Evolutionary conservation across 2,329 filamentous ascomycete species (phyloP), one percentile per base, ranked within the genome.

Genomic region (Corinectria fuckeliana): DNA sequence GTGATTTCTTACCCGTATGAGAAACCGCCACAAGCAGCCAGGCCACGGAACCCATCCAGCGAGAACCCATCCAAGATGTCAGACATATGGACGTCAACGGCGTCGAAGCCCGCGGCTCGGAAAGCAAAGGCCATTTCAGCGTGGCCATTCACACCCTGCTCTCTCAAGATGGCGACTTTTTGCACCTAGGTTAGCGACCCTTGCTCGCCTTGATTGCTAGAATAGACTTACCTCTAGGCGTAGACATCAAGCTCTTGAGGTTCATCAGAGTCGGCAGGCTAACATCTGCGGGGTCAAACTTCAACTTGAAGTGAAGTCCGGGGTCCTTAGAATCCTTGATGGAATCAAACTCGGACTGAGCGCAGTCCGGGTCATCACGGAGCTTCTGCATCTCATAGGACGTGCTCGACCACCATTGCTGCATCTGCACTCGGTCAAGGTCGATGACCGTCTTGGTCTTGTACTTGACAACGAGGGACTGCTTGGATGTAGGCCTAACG

Each of bases 111-210:
- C 41, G 95, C 94, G 32, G 88, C 88, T 65, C 90, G 88, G 83
- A 98, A 98, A 48, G 93, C 93, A 72, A 96, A 98, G 1, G 95
- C 95, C 92, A 99, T 96, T 76, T 99, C 95, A n/a, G 92, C 89
- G 70, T 97, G 88, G 39, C 93, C 92, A 78, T 99, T 98, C 67
- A 97, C 92, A 74, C 95, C 95, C 76, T 97, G 93, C 76, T 98
- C 95, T 72, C 95, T 86, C 20, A 99, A 87, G 68, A 99, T 96
- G 41, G 95, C 95, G 21, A 99, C 93, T 28, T 88, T 87, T 1
- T 91, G 91, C 76, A 74, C 69, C 68, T 80, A 84, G 62, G 82
- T 82, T 72, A 92, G 86, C 58, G 82, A 44, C n/a, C 14, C 14
- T 11, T 20, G 18, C 16, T 13, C 8, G 2, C 47, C 13, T 4